These are phyloP conservation scores for Colletotrichum sp. DNA, from an alignment of 2,329 filamentous ascomycete species.

Conservation along the genomic window DNA sequence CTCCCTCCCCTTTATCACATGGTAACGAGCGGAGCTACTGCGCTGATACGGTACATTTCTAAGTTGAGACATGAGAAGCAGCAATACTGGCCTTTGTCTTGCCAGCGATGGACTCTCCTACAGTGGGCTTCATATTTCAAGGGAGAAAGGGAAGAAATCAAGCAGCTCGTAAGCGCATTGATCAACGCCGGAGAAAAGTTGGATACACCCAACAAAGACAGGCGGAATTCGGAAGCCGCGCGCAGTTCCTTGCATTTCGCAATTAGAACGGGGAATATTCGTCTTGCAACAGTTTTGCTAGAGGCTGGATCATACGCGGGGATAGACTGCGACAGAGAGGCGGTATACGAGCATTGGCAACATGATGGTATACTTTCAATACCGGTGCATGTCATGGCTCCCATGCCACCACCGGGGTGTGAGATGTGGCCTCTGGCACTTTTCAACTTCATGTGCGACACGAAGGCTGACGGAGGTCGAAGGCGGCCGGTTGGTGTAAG, in stretches of 20 bases:
- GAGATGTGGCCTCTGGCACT: not conserved
- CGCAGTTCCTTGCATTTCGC: not conserved
- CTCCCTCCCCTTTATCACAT: not conserved
- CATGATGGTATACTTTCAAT: not conserved
- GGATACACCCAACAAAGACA: not conserved
- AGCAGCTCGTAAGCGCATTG: not conserved
- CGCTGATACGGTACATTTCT: not conserved
- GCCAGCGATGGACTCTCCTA: not conserved
- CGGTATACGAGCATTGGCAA: not conserved
- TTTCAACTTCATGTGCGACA: not conserved
- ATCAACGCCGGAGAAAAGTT: not conserved
- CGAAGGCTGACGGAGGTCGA: not conserved
- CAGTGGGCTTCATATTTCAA: not conserved
- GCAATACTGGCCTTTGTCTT: not conserved
- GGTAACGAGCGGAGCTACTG: not conserved
- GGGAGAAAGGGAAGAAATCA: not conserved
- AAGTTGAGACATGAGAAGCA: not conserved
- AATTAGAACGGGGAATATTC: not conserved
- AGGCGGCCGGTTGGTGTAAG: not conserved
- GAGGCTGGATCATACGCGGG: not conserved
- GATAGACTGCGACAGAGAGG: not conserved
- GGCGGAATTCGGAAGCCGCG: not conserved
- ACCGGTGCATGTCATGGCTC: not conserved
- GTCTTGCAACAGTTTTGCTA: not conserved
- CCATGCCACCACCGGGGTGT: not conserved